These are phyloP conservation scores for Colletotrichum cuscutae DNA, from an alignment of 2,329 filamentous ascomycete species.

Conservation along the genomic window DNA sequence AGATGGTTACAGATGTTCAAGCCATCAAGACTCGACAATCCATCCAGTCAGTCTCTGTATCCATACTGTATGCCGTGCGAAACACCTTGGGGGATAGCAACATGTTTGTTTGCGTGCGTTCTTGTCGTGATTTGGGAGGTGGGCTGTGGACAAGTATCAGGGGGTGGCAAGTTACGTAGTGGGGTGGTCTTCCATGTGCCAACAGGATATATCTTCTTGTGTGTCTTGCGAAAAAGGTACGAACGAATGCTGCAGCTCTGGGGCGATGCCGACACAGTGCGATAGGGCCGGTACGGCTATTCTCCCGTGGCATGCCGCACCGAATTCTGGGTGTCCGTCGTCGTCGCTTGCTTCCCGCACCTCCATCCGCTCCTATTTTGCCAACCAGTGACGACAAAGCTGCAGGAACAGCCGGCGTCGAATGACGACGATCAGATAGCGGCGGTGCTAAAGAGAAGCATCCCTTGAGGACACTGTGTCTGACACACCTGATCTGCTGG, in stretches of 20 bases:
- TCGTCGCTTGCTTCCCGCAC: constrained; percentile 2
- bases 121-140: not conserved
- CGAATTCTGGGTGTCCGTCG: not conserved
- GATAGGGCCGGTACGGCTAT: not conserved
- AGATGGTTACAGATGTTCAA: not conserved
- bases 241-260: not conserved
- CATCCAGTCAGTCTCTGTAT: not conserved
- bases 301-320: not conserved
- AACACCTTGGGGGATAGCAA: not conserved
- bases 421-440: not conserved
- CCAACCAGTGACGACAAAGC: constrained; percentile 25
- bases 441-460: not conserved
- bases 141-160: constrained; percentile 12
- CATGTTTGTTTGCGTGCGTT: not conserved
- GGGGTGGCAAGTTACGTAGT: constrained; percentile 23
- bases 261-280: constrained; percentile 21
- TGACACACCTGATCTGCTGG: constrained; percentile 9
- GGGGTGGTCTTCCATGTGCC: not conserved
- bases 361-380: not conserved
- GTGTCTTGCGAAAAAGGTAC: not conserved
- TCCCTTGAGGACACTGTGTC: constrained; percentile 18
- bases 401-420: constrained; percentile 29
- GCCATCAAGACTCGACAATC: not conserved
- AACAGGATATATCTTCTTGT: not conserved
- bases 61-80: not conserved